Evolutionary conservation across 1,284 basidiomycete species (phyloP), one percentile per base, ranked within the genome.

Genomic region (Peniophora sp.): DNA sequence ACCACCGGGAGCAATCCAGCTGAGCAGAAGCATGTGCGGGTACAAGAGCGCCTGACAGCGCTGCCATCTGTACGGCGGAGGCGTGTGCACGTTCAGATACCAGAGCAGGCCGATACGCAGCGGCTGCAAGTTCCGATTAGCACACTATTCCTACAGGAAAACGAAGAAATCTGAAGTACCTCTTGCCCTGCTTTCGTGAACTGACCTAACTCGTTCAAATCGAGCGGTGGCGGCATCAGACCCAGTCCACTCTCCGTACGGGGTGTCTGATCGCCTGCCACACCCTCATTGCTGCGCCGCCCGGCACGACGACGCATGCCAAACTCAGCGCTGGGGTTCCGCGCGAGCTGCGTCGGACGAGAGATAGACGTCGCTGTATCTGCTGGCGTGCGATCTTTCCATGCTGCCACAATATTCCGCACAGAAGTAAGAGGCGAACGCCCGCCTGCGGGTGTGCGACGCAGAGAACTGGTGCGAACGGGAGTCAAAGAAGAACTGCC

Each of bases 51-150:
- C 92, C 61, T 92, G 88, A 54, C 89, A 89, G 55, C 85, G 75
- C 59, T 92, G 81, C 92, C 92, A 95, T 39, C 77, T 69, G 65
- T 83, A 94, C 0, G 89, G 85, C 11, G 85, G 82, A 2, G 76
- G 66, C 0, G 80, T 82, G 63, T 95, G 91, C 0, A 94, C 92
- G 54, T 95, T 92, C 49, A 95, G 78, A 62, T 92, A 95, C 84
- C 89, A 95, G 0, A 95, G 69, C 14, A 83, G 71, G 12, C 92
- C 92, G 38, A 91, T 85, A 51, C 87, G 82, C 9, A 90, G 69
- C 1, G 91, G 89, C 92, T 94, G 58, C 16, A 48, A 58, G 55
- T 52, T 52, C 53, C 52, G 48, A 43, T 47, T 55, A 53, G 48
- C 53, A 53, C 54, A 39, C 47, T 49, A 51, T 46, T 24, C 17